Evolutionary conservation across 2,329 filamentous ascomycete species (phyloP).

Genomic region (Plenodomus biglobosus): DNA sequence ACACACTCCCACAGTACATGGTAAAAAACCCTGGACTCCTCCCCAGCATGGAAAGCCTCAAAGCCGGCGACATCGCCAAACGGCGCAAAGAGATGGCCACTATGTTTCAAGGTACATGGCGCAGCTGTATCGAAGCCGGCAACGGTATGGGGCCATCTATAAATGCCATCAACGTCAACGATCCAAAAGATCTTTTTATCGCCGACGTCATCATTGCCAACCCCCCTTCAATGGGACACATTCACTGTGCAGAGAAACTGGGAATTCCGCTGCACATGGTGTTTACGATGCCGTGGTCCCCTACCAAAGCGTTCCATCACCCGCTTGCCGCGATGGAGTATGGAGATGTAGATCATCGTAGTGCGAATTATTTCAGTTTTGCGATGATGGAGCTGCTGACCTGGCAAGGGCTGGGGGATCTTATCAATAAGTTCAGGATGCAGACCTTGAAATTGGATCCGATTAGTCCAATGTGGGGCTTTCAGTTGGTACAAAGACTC

Average conservation of each 20-base stretch:
- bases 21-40: slow-evolving; percentile 51
- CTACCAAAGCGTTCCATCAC: slow-evolving; percentile 52
- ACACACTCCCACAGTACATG: slow-evolving; percentile 42
- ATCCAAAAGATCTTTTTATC: slow-evolving; percentile 62
- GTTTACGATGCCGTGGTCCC: slow-evolving; percentile 69
- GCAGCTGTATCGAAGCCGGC: slow-evolving; percentile 45
- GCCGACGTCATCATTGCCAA: slow-evolving; percentile 57
- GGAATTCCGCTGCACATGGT: slow-evolving; percentile 77
- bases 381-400: slow-evolving; percentile 53
- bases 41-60: slow-evolving; percentile 30
- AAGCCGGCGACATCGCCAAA: slow-evolving; percentile 39
- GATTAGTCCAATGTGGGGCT: slow-evolving; percentile 42
- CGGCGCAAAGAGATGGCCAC: slow-evolving; percentile 30
- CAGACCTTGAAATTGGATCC: slow-evolving; percentile 47
- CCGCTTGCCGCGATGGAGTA: slow-evolving; percentile 54
- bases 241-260: slow-evolving; percentile 72
- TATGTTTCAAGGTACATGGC: slow-evolving; percentile 39
- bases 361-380: slow-evolving; percentile 52
- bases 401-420: slow-evolving; percentile 54
- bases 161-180: slow-evolving; percentile 14
- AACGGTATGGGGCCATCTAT: slow-evolving; percentile 19
- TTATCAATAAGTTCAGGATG: slow-evolving; percentile 51
- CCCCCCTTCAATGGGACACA: slow-evolving; percentile 35
- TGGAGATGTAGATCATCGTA: slow-evolving; percentile 35
- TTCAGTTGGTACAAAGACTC: slow-evolving; percentile 43